A percentile compares a stretch with the other conserved stretches of the same genome.
These are phyloP conservation scores for Discostella stelligera DNA, from an alignment of 352 stramenopile genomes.

Conservation along the genomic window DNA sequence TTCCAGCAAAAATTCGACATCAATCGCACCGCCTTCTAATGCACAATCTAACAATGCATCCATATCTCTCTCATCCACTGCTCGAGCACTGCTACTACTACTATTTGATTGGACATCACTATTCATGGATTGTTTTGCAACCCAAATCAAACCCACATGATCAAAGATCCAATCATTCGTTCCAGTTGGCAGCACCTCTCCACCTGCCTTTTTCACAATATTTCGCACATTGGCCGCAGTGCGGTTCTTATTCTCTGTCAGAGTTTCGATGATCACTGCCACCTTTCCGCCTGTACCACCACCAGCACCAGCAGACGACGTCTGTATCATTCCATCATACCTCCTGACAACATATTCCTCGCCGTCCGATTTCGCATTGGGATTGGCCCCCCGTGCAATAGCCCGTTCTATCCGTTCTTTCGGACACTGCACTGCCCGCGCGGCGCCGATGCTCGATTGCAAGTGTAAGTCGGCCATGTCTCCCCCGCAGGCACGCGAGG, in stretches of 20 bases:
- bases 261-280: conserved; percentile 58
- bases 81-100: background rate
- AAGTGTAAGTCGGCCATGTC: conserved; percentile 61
- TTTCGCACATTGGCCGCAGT: conserved; percentile 61
- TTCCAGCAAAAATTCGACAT: conserved; percentile 52
- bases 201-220: conserved; percentile 58
- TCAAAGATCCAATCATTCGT: conserved; percentile 68
- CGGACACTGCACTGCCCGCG: conserved; percentile 57
- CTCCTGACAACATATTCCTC: conserved; percentile 47
- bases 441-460: conserved; percentile 59
- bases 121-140: conserved; percentile 20
- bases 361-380: conserved; percentile 29
- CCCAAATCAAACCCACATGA: conserved; percentile 58
- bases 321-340: conserved; percentile 66
- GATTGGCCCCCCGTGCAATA: conserved; percentile 51
- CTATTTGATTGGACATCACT: conserved; percentile 3
- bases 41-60: conserved; percentile 66
- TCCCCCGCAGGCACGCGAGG: conserved; percentile 49
- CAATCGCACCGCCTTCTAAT: conserved; percentile 61
- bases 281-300: conserved; percentile 47
- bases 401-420: conserved; percentile 68
- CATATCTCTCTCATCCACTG: conserved; percentile 20
- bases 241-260: conserved; percentile 75
- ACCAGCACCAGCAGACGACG: background rate
- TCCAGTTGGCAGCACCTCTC: conserved; percentile 60